These are phyloP conservation scores for Solanum rostratum DNA, from an alignment of 257 asterid species.

Conservation along the genomic window DNA sequence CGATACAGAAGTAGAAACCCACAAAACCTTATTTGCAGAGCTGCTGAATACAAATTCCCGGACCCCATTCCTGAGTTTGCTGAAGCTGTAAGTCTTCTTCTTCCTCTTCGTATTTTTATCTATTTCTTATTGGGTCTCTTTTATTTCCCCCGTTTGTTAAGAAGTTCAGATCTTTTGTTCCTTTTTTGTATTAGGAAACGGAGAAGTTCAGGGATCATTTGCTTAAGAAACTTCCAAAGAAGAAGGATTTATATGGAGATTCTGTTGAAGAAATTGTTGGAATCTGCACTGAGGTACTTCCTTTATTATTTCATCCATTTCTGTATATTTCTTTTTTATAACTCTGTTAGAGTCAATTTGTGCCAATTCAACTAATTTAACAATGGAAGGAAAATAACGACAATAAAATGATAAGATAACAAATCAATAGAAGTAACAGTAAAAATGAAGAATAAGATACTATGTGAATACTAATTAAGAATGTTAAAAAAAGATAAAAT, in stretches of 20 bases:
- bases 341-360: too few species aligned
- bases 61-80: slow-evolving; percentile 98
- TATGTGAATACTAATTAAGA: too few species aligned
- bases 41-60: slow-evolving; percentile 86
- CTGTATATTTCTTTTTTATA: too few species aligned
- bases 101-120: not conserved
- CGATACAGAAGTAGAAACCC: not conserved
- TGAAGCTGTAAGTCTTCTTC: slow-evolving; percentile 44
- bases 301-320: not conserved
- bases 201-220: slow-evolving; percentile 69
- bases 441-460: not conserved
- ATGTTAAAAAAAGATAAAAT: too few species aligned
- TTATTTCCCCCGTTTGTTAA: not conserved
- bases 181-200: too few species aligned
- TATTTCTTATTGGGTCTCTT: not conserved
- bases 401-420: not conserved
- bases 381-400: too few species aligned
- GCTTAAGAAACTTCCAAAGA: slow-evolving; percentile 52
- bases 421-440: too few species aligned
- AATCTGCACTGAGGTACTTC: slow-evolving; percentile 66
- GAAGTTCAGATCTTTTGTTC: not conserved
- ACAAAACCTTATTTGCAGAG: slow-evolving; percentile 37
- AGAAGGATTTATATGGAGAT: slow-evolving; percentile 78
- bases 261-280: slow-evolving; percentile 68
- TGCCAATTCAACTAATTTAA: too few species aligned